Evolutionary conservation across 164 flowering plant species (phyloP).

Genomic region (Macadamia integrifolia): DNA sequence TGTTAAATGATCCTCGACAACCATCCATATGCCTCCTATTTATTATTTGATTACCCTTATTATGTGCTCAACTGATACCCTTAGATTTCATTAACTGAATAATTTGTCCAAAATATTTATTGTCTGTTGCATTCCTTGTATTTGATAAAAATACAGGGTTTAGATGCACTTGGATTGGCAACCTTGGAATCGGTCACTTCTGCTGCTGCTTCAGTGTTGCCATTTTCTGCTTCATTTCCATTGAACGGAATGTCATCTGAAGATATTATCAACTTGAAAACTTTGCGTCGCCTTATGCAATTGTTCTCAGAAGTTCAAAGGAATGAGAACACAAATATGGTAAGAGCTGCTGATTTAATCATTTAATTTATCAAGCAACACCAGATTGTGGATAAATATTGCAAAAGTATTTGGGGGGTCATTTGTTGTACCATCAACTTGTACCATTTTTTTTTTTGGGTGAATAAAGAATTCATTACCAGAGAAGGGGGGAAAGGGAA

Average conservation of each 20-base stretch:
- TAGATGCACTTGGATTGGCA: slow-evolving; percentile 87
- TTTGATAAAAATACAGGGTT: slow-evolving; percentile 46
- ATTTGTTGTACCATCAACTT: too few relatives aligned
- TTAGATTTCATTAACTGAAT: not conserved
- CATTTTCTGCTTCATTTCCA: slow-evolving; percentile 35
- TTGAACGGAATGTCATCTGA: slow-evolving; percentile 48
- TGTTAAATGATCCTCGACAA: not conserved
- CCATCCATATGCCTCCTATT: too few relatives aligned
- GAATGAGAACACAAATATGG: slow-evolving; percentile 23
- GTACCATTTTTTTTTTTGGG: too few relatives aligned
- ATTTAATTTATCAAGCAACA: not conserved
- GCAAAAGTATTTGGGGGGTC: not conserved
- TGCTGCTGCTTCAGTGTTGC: slow-evolving; percentile 35
- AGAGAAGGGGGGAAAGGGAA: too few relatives aligned
- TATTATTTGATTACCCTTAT: too few relatives aligned
- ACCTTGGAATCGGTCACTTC: slow-evolving; percentile 49
- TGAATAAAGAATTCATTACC: too few relatives aligned
- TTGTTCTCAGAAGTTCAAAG: slow-evolving; percentile 48
- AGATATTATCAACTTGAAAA: slow-evolving; percentile 64
- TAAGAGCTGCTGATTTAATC: slow-evolving; percentile 15
- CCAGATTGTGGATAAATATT: not conserved
- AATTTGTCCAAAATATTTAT: not conserved
- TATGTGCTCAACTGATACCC: not conserved
- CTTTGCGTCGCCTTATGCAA: slow-evolving; percentile 51
- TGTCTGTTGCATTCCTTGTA: slow-evolving; percentile 3